Base-by-base conservation (phyloP, 2,329 filamentous ascomycete genomes). In the Fusarium torulosum region DNA sequence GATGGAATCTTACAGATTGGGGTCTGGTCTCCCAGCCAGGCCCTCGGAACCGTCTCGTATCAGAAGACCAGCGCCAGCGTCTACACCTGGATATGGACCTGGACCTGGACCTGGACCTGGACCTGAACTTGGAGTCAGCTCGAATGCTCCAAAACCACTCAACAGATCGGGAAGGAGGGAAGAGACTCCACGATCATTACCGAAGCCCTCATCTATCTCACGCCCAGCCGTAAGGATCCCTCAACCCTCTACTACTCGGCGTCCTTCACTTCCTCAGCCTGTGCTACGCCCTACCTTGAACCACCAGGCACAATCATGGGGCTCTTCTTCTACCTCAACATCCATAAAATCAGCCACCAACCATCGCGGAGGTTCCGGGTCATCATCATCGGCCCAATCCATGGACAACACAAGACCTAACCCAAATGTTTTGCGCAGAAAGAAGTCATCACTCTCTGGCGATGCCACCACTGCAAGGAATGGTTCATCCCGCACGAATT, bases 371-470 rank as follows among this genome's bases (percentile, higher is more conserved):
- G 72, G 70, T 37, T 78, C 78, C 27, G 76, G 75, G 14, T 77
- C 76, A 21, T 75, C 77, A 17, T 74, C 76, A 7, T 76, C 78
- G 6, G 72, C 74, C 44, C 77, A 74, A 31, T 79, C 77, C 1
- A 72, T 77, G 40, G 76, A 78, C 40, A 74, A 74, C 41, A 68
- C 72, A 23, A 78, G 74, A 31, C 75, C 77, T 44, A 73, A 75
- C 25, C 80, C 80, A 40, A 83, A 82, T 70, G 78, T 82, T 10
- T 73, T 86, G 46, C 79, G 83, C 67, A 81, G 82, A 68, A 88
- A 86, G 72, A 80, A 82, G 55, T 83, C 84, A 15, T 80, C 79
- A 13, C 73, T 84, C 38, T 76, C 82, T 3, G 79, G 80, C 55
- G 79, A 83, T 21, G 63, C 74, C 7, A 68, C 72, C 20, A 77